Percentiles rank a stretch among this genome's conserved stretches.
Evolutionary conservation across 441 rosid species (phyloP).

Genomic region (Corymbia citriodora): DNA sequence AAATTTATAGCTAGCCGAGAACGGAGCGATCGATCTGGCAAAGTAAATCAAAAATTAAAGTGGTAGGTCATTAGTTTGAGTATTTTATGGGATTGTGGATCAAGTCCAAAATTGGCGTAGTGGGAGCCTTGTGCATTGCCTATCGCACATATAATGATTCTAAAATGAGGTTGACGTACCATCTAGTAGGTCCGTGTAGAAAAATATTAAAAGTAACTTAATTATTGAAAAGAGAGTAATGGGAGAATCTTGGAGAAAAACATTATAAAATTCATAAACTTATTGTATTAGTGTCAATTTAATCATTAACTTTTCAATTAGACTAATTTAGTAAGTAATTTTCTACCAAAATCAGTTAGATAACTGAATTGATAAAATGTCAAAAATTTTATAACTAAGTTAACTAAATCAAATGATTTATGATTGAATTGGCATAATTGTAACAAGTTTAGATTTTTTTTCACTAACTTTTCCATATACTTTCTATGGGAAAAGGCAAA

Average conservation of each 20-base stretch:
- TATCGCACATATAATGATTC: rapidly evolving
- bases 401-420: too few relatives aligned
- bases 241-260: background rate
- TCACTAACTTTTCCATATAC: too few relatives aligned
- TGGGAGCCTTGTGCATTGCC: background rate
- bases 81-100: background rate
- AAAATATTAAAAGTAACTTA: background rate
- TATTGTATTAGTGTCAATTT: too few relatives aligned
- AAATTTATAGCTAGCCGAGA: background rate
- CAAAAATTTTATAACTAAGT: too few relatives aligned
- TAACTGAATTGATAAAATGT: too few relatives aligned
- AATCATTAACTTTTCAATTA: background rate
- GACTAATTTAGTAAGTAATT: background rate
- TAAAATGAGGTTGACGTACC: background rate
- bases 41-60: background rate
- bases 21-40: too few relatives aligned
- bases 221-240: background rate
- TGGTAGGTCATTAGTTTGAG: background rate
- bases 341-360: background rate
- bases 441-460: too few relatives aligned
- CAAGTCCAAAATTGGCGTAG: background rate
- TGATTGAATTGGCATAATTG: background rate
- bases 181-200: background rate
- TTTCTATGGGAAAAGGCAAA: background rate
- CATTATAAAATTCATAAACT: too few relatives aligned